These are phyloP conservation scores for Noccaea bulbosa DNA, from an alignment of 345 rosid species.

Conservation along the genomic window DNA sequence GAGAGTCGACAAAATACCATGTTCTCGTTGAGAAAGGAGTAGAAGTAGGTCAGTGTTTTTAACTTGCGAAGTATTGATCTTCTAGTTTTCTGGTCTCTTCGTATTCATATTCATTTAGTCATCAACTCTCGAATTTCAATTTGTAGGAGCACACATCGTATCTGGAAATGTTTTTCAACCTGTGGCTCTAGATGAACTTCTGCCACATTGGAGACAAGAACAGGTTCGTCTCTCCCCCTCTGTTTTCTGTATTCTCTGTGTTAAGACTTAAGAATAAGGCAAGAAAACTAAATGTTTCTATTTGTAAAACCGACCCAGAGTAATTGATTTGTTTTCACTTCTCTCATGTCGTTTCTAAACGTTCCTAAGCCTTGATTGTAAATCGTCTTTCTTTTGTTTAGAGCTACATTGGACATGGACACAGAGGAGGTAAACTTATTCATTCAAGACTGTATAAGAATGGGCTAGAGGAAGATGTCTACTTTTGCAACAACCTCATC, in stretches of 20 bases:
- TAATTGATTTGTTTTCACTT: neutral
- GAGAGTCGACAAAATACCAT: constrained; percentile 81
- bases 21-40: constrained; percentile 90
- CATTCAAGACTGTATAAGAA: constrained; percentile 55
- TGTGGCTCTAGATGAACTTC: constrained; percentile 75
- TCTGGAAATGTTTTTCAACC: constrained; percentile 95
- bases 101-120: neutral
- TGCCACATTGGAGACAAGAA: constrained; percentile 84
- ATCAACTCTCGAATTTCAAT: neutral
- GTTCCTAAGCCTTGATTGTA: neutral
- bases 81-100: neutral
- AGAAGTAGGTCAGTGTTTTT: constrained; percentile 65
- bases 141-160: constrained; percentile 75
- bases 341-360: constrained; percentile 26
- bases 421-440: constrained; percentile 51
- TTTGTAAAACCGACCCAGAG: neutral
- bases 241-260: neutral
- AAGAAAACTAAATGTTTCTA: neutral
- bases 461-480: constrained; percentile 61
- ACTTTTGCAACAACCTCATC: constrained; percentile 68
- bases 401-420: constrained; percentile 33
- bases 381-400: neutral
- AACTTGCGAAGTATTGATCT: too few relatives aligned
- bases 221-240: constrained; percentile 51
- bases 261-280: neutral